phyloP scores from a whole-genome alignment of 1,139 yeast genomes.

The Arxiozyma heterogenica region DNA sequence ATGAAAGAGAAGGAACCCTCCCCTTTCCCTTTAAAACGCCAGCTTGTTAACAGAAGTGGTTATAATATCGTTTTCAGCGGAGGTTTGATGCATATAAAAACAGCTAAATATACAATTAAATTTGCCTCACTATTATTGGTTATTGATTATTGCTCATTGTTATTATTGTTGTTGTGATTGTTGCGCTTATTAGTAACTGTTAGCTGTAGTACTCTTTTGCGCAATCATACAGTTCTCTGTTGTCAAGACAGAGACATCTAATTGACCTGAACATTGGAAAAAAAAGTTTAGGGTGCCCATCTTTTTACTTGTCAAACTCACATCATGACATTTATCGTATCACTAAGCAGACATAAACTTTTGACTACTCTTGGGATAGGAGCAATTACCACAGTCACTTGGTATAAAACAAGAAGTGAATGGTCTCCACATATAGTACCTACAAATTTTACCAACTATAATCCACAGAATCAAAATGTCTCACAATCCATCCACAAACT shows the following conservation, averaged over 20 bases:
- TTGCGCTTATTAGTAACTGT: no score
- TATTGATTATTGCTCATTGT: no score
- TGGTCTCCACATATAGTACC: not conserved
- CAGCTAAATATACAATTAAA: not conserved
- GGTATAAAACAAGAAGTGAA: slow-evolving; percentile 1
- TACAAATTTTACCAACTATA: not conserved
- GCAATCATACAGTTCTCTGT: not conserved
- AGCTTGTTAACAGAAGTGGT: not conserved
- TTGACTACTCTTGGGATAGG: not conserved
- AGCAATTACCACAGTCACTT: not conserved
- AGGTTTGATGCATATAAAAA: no score
- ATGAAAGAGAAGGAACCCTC: not conserved
- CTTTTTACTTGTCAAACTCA: not conserved
- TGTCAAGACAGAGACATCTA: not conserved
- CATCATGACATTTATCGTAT: not conserved
- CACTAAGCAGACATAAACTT: not conserved
- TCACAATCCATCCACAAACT: not conserved
- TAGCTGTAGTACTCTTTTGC: no score
- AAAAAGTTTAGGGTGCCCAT: no score
- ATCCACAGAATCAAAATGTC: not conserved
- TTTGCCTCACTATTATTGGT: not conserved
- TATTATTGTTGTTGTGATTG: no score
- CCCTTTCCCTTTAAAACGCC: not conserved
- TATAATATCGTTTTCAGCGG: not conserved
- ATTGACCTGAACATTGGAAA: no score